Percentiles rank a stretch among this genome's conserved stretches.
Conservation (phyloP, 345 rosid genomes). For the Euphorbia lathyris region DNA sequence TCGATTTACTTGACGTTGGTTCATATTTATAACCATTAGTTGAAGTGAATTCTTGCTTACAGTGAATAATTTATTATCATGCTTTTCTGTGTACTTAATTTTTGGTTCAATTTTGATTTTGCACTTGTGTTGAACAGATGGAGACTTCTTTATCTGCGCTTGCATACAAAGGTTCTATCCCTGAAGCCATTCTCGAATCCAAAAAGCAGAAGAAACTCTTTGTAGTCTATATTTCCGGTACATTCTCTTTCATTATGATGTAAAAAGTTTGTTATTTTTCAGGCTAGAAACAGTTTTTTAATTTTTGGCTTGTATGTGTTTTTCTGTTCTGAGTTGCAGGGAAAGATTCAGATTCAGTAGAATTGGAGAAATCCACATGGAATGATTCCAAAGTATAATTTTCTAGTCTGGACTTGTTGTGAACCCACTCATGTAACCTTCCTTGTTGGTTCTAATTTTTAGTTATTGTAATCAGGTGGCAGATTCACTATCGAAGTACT, state of each 20-base stretch:
- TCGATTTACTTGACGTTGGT: neutral
- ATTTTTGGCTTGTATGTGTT: neutral
- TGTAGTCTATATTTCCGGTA: slow-evolving; percentile 82
- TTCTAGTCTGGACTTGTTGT: neutral
- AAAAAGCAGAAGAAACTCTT: slow-evolving; percentile 72
- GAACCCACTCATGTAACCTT: neutral
- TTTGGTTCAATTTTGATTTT: neutral
- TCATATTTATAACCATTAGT: no score
- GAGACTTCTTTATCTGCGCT: slow-evolving; percentile 53
- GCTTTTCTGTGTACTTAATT: neutral
- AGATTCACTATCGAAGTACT: slow-evolving; percentile 68
- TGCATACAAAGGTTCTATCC: slow-evolving; percentile 59
- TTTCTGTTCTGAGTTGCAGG: slow-evolving; percentile 36
- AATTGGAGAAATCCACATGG: slow-evolving; percentile 65
- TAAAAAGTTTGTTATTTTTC: neutral
- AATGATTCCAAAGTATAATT: slow-evolving; percentile 41
- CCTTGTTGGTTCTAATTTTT: neutral
- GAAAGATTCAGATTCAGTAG: slow-evolving; percentile 45
- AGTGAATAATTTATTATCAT: no score
- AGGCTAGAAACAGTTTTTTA: neutral
- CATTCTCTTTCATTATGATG: neutral
- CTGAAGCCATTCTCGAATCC: slow-evolving; percentile 72
- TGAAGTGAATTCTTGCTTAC: no score
- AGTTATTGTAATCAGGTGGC: slow-evolving; percentile 45
- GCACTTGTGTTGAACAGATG: slow-evolving; percentile 40